Base-by-base conservation (phyloP, 768 basidiomycete species). In the Amanita exitialis region DNA sequence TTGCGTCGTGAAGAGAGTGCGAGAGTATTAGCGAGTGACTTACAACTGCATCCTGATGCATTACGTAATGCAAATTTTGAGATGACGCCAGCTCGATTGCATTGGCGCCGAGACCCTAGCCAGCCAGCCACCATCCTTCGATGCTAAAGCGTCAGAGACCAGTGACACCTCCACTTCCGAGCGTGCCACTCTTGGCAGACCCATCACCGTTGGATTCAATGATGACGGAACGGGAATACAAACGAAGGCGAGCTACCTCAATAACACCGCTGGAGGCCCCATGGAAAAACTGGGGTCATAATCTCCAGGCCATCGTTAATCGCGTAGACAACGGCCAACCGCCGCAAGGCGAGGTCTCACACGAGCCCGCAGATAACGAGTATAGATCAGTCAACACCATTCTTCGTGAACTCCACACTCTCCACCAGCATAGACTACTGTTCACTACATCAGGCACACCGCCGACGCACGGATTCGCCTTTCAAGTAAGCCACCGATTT, bases 361-460 rank as follows among this genome's bases (percentile, higher is more conserved):
- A 8, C 21, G 23, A 39, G 9, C 37, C 28, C 16, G 3, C 30
- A 4, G 20, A 36, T 44, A 44, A 30, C 42, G 66, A 75, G 55
- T 90, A 90, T 67, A 75, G 75, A 60, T 66, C 70, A 28, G 69
- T 77, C 51, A 90, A 90, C 64, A 74, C 57, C 43, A 66, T 86
- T 56, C 76, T 90, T 34, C 79, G 83, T 51, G 80, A 88, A 58
- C 62, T 89, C 47, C 87, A 90, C 57, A 71, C 78, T 35, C 71
- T 82, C 20, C 74, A 84, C 56, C 78, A 83, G 49, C 82, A 86
- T 58, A 74, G 85, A 45, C 66, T 79, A 30, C 52, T 80, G 21
- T 79, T 72, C 57, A 56, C 30, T 32, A 25, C 18, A 27, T 6
- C 47, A 44, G 32, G 27, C 36, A 16, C 44, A 44, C 8, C 36